Base-by-base conservation (phyloP, 179 eudicot species). In the Amaranthus tricolor region DNA sequence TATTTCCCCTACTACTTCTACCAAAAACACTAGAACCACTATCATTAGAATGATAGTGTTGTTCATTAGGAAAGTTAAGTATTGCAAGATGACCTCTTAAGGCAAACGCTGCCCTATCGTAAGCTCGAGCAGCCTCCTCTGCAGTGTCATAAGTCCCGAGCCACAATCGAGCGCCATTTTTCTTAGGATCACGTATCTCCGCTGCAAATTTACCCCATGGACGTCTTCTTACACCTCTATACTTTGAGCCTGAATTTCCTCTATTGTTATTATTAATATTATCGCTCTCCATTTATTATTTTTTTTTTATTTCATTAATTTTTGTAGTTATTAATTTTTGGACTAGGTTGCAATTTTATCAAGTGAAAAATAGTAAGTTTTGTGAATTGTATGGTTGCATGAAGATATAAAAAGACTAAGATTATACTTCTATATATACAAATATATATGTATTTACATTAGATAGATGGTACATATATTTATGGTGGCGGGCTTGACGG, bases 161-260 rank as follows among this genome's bases (percentile, higher is more conserved):
- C 89, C 89, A 86, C 6, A 82, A 44, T 6, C 89, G 74, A 3
- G 88, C 82, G 43, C 89, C 89, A 55, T 72, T 79, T 45, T 79
- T 76, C 53, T 79, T 79, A 0, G 89, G 89, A 48, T 86, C 86
- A 0, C 89, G 83, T 19, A 86, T 86, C 76, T 86, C 89, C 0
- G 89, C 89, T 5, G 89, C 88, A 9, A 69, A 86, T 49, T 86
- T 86, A 6, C 89, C 89, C 89, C 86, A 86, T 2, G 89, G 88
- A 10, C 88, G 79, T 45, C 88, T 44, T 7, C 89, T 75, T 0
- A 84, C 81, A 0, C 89, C 89, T 56, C 88, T 69, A 73, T 76
- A 86, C 82, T 70, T 86, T 9, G 50, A 66, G 14, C 70, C 55
- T 14, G 72, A 16, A 47, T 61, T 16, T 51, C 49, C 31, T 66